Base-by-base conservation (phyloP, 768 basidiomycete species). In the Amanita subjunquillea region DNA sequence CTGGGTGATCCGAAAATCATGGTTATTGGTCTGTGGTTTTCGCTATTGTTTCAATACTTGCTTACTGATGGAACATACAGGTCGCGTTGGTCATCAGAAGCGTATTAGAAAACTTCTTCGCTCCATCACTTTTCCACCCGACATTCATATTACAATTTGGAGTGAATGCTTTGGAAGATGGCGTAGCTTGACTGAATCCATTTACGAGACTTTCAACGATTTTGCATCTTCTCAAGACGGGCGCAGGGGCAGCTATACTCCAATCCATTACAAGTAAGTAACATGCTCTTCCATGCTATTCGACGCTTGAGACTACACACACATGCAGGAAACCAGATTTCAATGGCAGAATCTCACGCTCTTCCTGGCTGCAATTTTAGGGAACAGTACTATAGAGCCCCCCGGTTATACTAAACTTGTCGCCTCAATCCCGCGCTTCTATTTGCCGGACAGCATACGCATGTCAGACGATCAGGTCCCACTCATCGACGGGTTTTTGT, bases 341-440 rank as follows among this genome's bases (percentile, higher is more conserved):
- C 86, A 91, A 58, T 96, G 92, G 91, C 84, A 88, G 59, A 91
- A 93, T 61, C 69, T 91, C 10, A 83, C 87, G 0, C 67, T 91
- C 22, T 89, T 86, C 66, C 70, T 94, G 37, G 80, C 87, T 3
- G 78, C 87, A 0, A 74, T 83, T n/a, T 82, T 83, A 36, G 85
- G 85, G 4, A 70, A 78, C 5, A 85, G 85, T 55, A 67, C 80
- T 17, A 68, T 72, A 38, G 79, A 85, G 13, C 68, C 72, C 41
- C 72, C 76, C 30, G 71, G 81, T 39, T 65, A 75, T 32, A 65
- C 67, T n/a, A 70, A 74, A 22, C 67, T 89, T 22, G 68, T 74
- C 15, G 60, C 71, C 6, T 69, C 82, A 36, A 75, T 89, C 49
- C 79, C 85, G 0, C 54, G 68, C 1, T 70, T 77, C 53, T 71